A percentile compares a stretch with the other conserved stretches of the same genome.
Conservation (phyloP, 805 yeast genomes). For the Starmera amethionina region DNA sequence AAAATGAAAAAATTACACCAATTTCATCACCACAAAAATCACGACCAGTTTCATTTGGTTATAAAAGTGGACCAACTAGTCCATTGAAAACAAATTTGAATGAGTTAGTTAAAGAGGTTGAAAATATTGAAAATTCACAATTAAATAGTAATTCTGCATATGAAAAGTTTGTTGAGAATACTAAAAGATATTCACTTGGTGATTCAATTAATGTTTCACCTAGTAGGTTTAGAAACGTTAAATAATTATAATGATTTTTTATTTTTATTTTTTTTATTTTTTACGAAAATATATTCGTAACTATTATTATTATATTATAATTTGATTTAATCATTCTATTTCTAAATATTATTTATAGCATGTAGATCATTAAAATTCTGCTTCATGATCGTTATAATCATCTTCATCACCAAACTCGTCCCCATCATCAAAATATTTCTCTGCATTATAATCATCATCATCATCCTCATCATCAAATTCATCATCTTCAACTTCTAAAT, state of each 20-base stretch:
- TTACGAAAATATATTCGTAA: too few species aligned
- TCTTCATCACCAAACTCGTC: conserved; percentile 39
- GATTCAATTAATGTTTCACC: background rate
- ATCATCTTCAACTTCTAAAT: conserved; percentile 41
- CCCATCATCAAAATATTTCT: conserved; percentile 55
- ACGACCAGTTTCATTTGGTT: conserved; percentile 7
- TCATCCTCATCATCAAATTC: conserved; percentile 48
- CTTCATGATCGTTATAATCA: conserved; percentile 42
- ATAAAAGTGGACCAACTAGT: conserved; percentile 6
- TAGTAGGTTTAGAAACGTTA: conserved; percentile 5
- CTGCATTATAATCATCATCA: conserved; percentile 56
- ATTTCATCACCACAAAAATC: conserved; percentile 1
- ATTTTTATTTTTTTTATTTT: background rate
- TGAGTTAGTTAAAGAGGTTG: conserved; percentile 5
- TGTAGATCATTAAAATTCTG: conserved; percentile 36
- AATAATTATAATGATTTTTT: background rate
- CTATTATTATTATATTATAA: too few species aligned
- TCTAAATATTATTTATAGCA: background rate
- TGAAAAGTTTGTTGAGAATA: conserved; percentile 17
- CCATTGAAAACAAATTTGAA: conserved; percentile 7
- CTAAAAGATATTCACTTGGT: conserved; percentile 2
- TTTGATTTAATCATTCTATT: background rate
- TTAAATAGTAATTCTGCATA: conserved; percentile 39
- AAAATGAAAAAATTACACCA: too few species aligned
- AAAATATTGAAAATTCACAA: conserved; percentile 15